Evolutionary conservation across 75 land plant species (phyloP).

Genomic region (Pseudotsuga menziesii): DNA sequence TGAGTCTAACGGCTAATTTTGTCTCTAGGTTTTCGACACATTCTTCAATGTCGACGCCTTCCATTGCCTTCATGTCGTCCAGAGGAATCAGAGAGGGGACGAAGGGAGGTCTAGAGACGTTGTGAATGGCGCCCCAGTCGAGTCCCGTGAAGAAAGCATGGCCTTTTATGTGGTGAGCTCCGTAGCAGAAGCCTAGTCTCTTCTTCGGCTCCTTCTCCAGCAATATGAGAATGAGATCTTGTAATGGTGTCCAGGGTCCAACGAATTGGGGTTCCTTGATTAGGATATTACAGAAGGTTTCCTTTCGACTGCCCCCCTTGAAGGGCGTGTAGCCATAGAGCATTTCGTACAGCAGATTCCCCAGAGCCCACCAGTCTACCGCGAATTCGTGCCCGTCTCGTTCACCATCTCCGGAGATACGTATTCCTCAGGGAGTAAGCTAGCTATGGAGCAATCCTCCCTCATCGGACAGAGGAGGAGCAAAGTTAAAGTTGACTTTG

Average conservation of each 20-base stretch:
- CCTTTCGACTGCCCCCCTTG: slow-evolving; percentile 55
- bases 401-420: slow-evolving; percentile 75
- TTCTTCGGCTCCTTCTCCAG: slow-evolving; percentile 60
- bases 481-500: too few species aligned
- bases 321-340: slow-evolving; percentile 75
- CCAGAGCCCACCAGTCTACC: slow-evolving; percentile 95
- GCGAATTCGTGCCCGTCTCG: slow-evolving; percentile 70
- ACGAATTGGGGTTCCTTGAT: slow-evolving; percentile 41
- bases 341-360: slow-evolving; percentile 69
- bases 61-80: too few species aligned
- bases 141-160: neutral
- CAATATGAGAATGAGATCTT: slow-evolving; percentile 49
- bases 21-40: too few species aligned
- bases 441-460: too few species aligned
- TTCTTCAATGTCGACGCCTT: too few species aligned
- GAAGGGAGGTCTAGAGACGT: neutral
- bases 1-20: too few species aligned
- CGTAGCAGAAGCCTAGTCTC: slow-evolving; percentile 47
- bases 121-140: neutral
- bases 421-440: slow-evolving; percentile 90
- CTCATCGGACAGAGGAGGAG: too few species aligned
- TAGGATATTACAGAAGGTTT: slow-evolving; percentile 69
- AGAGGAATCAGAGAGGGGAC: neutral
- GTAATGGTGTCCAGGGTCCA: slow-evolving; percentile 26
- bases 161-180: slow-evolving; percentile 12